Percentiles rank a stretch among this genome's conserved stretches.
Conservation (phyloP, 139 green algal species). For the Chlorella vulgaris region DNA sequence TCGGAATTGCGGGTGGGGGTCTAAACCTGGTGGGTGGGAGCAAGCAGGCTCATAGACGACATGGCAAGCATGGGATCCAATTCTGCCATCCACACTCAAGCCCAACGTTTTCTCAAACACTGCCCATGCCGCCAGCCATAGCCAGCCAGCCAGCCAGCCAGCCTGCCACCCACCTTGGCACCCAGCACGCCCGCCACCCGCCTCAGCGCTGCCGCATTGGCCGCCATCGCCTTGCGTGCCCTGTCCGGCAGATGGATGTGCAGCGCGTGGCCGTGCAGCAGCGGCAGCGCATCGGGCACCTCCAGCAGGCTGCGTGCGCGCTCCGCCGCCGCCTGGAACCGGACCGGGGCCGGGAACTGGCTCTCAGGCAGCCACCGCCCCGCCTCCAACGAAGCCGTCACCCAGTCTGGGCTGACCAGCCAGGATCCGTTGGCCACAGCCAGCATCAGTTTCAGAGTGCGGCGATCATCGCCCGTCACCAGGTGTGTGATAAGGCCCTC, state of each 20-base stretch:
- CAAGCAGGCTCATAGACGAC: neutral
- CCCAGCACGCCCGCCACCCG: slow-evolving; percentile 26
- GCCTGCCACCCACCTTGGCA: neutral
- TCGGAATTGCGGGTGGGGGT: neutral
- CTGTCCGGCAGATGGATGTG: slow-evolving; percentile 27
- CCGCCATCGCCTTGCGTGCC: slow-evolving; percentile 9
- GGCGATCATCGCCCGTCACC: slow-evolving; percentile 56
- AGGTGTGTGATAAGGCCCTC: slow-evolving; percentile 62
- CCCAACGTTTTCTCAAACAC: neutral
- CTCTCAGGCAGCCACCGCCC: slow-evolving; percentile 64
- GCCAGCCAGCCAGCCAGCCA: neutral
- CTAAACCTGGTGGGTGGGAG: neutral
- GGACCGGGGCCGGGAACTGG: slow-evolving; percentile 38
- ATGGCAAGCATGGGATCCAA: neutral
- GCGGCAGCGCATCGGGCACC: slow-evolving; percentile 4
- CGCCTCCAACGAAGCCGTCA: slow-evolving; percentile 58
- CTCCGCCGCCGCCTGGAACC: slow-evolving; percentile 34
- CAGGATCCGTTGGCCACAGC: slow-evolving; percentile 64
- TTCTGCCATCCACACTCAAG: neutral
- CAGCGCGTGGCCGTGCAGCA: slow-evolving; percentile 25
- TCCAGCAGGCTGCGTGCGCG: slow-evolving; percentile 19
- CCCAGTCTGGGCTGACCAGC: slow-evolving; percentile 65
- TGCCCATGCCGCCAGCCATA: neutral
- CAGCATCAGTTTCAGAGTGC: slow-evolving; percentile 73
- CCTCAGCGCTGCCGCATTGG: slow-evolving; percentile 10